Base-by-base conservation (phyloP, 257 asterid genomes). In the Fraxinus cuspidata region DNA sequence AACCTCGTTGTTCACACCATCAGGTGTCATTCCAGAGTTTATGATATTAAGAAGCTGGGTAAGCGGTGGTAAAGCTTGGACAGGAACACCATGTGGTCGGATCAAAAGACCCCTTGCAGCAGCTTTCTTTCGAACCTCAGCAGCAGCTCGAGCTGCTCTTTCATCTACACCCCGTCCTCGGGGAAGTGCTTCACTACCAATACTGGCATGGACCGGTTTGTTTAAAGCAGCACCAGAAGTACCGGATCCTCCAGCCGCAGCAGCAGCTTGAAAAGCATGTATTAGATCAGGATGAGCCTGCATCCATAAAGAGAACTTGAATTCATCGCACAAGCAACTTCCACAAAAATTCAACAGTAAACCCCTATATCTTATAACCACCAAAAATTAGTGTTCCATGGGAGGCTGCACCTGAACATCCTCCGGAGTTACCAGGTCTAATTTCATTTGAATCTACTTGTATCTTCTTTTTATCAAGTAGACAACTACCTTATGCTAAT, bases 281-380 rank as follows among this genome's bases (percentile, higher is more conserved):
- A 93, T 79, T 74, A 92, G 83, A 87, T 91, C 90, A 9, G 98
- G 99, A 77, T 92, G 87, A 47, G 98, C 96, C 99, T 93, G 91
- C 69, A 25, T 9, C 69, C 35, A 58, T 58, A 9, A 6, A 18
- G 28, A 56, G 7, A 19, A 58, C 13, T 58, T 21, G 1, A 21
- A 7, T 21, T 7, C 66, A 21, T 56, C 65, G 10, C 65, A 47
- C 58, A 15, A 47, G 58, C 58, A 16, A 47, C 58, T 47, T 47
- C 21, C 21, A 44, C 51, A 13, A 47, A 47, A 47, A 47, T 47
- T 47, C 58, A 47, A 47, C 21, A 13, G n/a, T 47, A 15, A 15
- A 2, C 58, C 58, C 58, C 51, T 6, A n/a, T n/a, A 4, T 47
- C 21, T 3, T 47, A 47, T 16, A 47, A 18, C 58, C 21, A 47